Evolutionary conservation across 495 filamentous ascomycete genomes (phyloP), one percentile per base, ranked within the genome.

Genomic region (Neurospora sp.): DNA sequence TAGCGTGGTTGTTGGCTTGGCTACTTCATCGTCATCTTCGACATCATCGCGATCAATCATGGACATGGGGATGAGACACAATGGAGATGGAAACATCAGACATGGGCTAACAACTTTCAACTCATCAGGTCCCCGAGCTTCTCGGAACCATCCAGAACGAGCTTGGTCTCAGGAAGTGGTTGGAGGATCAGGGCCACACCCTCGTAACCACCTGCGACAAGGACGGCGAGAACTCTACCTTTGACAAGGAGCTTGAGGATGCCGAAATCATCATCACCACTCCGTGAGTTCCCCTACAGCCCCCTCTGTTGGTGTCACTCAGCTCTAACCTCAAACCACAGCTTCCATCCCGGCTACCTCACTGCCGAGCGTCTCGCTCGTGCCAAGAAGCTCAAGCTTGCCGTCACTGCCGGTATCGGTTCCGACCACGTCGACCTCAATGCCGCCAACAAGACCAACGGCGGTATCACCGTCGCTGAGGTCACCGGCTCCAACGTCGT

Each of bases 231-330:
- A 89, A 93, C 89, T 98, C 95, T 70, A 92, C 85, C 74, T 98
- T 99, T 81, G 96, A 99, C 84, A 87, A 93, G 85, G 93, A 99
- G 84, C 88, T 99, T 34, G 94, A 95, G 69, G 96, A 99, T 81
- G 93, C 96, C 73, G 96, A 99, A 82, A 89, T 99, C 82, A 98
- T 99, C 88, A 98, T 99, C 85, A 99, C 96, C 76, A 99, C 96
- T 70, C 96, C 95, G 93, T 97, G 86, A 78, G 93, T 40, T 37
- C 36, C 28, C 36, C 19, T 13, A 31, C 2, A 6, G n/a, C 37
- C n/a, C 37, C n/a, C 34, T 69, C 76, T 82, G 71, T 78, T 70
- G n/a, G 37, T 36, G 21, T 4, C 17, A n/a, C 13, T 6, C 28
- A 24, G 1, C 11, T 8, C 69, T 31, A 42, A 71, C 71, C 79